Conservation (phyloP, 257 asterid species). For the Ehretia macrophylla region DNA sequence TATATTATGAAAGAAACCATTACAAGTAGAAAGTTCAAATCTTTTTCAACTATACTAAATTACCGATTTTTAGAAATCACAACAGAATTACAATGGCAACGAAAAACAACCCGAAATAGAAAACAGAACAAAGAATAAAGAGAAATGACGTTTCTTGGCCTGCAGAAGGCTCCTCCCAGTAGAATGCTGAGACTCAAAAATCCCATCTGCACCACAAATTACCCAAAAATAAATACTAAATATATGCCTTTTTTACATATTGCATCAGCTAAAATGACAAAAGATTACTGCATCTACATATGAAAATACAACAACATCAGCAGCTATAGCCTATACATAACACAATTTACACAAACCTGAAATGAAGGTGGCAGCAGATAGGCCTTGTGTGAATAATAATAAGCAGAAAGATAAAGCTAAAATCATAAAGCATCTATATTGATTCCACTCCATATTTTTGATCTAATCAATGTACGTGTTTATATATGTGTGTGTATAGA, state of each 20-base stretch:
- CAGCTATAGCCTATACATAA: not conserved
- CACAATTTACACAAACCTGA: conserved; percentile 40
- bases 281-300: not conserved
- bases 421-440: conserved; percentile 23
- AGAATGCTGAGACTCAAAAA: conserved; percentile 40
- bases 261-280: not conserved
- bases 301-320: not conserved
- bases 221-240: not conserved
- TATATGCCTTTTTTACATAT: not conserved
- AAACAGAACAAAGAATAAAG: conserved; percentile 10
- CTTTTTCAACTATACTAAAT: too few relatives aligned
- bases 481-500: too few relatives aligned
- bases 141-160: conserved; percentile 51
- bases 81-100: not conserved
- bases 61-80: not conserved
- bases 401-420: conserved; percentile 31
- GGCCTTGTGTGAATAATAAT: conserved; percentile 17
- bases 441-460: conserved; percentile 28
- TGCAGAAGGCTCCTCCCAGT: conserved; percentile 69
- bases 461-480: too few relatives aligned
- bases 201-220: conserved; percentile 40
- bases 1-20: too few relatives aligned
- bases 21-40: too few relatives aligned
- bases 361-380: conserved; percentile 42
- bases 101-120: not conserved